A percentile compares a stretch with the other conserved stretches of the same genome.
Evolutionary conservation across 805 yeast genomes (phyloP).

Genomic region (Metschnikowia corniflorae): DNA sequence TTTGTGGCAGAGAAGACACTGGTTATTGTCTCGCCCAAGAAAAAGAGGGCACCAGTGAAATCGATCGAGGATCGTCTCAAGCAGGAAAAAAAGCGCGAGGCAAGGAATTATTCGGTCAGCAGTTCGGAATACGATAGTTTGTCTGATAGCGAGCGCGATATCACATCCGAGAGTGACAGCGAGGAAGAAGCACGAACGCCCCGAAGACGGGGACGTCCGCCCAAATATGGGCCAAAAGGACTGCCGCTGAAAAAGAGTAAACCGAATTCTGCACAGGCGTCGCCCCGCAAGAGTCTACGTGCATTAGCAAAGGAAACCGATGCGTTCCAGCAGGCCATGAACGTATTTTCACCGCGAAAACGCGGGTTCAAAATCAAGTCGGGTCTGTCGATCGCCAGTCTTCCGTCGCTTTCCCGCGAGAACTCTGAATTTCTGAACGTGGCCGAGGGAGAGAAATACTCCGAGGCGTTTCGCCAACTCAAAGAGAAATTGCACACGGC

Average conservation of each 20-base stretch:
- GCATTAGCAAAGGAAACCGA: neutral
- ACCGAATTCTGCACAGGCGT: conserved; percentile 4
- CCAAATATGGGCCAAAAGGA: neutral
- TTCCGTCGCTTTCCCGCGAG: conserved; percentile 20
- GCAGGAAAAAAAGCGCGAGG: too few relatives aligned
- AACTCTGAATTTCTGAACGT: neutral
- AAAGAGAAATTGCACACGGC: conserved; percentile 44
- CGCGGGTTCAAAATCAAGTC: conserved; percentile 25
- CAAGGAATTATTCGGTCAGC: too few relatives aligned
- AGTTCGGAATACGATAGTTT: too few relatives aligned
- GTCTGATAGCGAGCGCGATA: neutral
- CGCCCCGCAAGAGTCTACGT: conserved; percentile 3
- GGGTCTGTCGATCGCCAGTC: conserved; percentile 17
- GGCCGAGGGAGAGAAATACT: conserved; percentile 14
- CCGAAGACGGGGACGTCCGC: neutral
- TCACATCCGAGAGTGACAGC: neutral
- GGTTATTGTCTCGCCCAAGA: conserved; percentile 17
- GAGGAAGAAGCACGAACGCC: neutral
- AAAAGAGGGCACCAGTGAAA: conserved; percentile 4
- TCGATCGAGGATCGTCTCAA: conserved; percentile 2
- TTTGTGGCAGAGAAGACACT: conserved; percentile 14
- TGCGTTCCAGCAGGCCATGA: conserved; percentile 16
- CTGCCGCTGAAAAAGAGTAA: conserved; percentile 1
- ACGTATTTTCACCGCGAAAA: conserved; percentile 22
- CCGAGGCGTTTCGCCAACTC: conserved; percentile 35